Evolutionary conservation across 164 flowering plant genomes (phyloP).

Genomic region (Umbellularia californica): DNA sequence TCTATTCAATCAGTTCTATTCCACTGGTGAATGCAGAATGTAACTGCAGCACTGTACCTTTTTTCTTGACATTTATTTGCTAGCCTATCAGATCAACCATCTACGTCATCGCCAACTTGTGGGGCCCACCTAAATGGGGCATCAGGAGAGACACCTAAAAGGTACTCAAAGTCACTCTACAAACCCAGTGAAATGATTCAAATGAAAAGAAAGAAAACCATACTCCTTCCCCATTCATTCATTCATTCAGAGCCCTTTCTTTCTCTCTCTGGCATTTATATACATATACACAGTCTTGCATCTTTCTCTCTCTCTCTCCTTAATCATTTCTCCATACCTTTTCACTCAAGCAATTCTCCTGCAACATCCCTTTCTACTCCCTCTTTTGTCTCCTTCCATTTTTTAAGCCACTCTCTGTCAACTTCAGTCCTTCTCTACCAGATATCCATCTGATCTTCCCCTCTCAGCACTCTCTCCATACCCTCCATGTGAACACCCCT

Average conservation of each 20-base stretch:
- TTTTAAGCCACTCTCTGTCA: constrained; percentile 53
- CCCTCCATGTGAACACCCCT: constrained; percentile 24
- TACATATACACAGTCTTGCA: constrained; percentile 8
- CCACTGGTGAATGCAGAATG: too few species aligned
- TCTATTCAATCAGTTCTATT: too few species aligned
- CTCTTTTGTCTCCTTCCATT: constrained; percentile 76
- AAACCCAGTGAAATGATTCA: background rate
- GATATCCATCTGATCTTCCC: constrained; percentile 61
- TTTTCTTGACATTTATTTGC: too few species aligned
- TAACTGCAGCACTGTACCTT: too few species aligned
- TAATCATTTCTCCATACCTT: constrained; percentile 41
- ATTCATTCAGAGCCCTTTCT: constrained; percentile 29
- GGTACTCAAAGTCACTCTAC: background rate
- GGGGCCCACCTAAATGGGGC: too few species aligned
- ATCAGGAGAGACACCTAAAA: too few species aligned
- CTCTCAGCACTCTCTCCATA: constrained; percentile 15
- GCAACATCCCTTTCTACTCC: constrained; percentile 46
- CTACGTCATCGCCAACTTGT: too few species aligned
- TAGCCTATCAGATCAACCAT: too few species aligned
- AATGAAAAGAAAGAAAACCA: constrained; percentile 10
- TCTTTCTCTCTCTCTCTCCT: constrained; percentile 18
- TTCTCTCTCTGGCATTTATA: background rate
- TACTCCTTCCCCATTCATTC: constrained; percentile 34
- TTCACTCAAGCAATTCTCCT: constrained; percentile 53
- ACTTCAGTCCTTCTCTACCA: constrained; percentile 87